A percentile compares a stretch with the other conserved stretches of the same genome.
phyloP scores from a whole-genome alignment of 352 stramenopile genomes.

The Aphanomyces astaci region DNA sequence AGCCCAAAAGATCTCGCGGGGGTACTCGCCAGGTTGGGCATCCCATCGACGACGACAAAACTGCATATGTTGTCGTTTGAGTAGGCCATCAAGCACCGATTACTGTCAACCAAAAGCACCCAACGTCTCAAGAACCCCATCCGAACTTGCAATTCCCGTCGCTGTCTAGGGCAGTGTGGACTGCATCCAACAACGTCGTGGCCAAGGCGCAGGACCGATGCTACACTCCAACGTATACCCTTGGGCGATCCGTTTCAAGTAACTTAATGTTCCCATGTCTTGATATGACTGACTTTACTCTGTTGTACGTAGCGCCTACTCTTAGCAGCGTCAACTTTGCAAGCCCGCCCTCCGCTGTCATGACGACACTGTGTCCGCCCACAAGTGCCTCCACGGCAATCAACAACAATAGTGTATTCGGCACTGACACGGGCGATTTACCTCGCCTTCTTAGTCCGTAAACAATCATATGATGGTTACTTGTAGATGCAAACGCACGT shows the following conservation, averaged over 20 bases:
- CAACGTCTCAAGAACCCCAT: slow-evolving; percentile 32
- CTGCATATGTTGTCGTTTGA: background rate
- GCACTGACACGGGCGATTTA: background rate
- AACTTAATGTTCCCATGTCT: background rate
- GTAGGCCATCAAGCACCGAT: background rate
- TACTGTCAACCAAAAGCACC: slow-evolving; percentile 36
- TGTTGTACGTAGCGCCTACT: background rate
- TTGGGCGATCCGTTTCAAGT: slow-evolving; percentile 1
- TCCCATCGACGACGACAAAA: no score
- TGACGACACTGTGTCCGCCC: no score
- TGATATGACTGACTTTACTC: background rate
- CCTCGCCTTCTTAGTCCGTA: background rate
- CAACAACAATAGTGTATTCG: background rate
- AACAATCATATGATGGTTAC: no score
- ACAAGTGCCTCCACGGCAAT: background rate
- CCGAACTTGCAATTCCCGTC: slow-evolving; percentile 55
- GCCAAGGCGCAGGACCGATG: slow-evolving; percentile 10
- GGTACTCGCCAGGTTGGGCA: background rate
- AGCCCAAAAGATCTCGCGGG: slow-evolving; percentile 31
- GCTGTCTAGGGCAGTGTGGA: slow-evolving; percentile 39
- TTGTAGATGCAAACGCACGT: no score
- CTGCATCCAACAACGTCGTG: slow-evolving; percentile 47
- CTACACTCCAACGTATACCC: background rate
- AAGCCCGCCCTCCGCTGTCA: background rate
- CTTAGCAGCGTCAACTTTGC: background rate